Evolutionary conservation across 495 filamentous ascomycete species (phyloP).

Genomic region (Cryomyces minteri): DNA sequence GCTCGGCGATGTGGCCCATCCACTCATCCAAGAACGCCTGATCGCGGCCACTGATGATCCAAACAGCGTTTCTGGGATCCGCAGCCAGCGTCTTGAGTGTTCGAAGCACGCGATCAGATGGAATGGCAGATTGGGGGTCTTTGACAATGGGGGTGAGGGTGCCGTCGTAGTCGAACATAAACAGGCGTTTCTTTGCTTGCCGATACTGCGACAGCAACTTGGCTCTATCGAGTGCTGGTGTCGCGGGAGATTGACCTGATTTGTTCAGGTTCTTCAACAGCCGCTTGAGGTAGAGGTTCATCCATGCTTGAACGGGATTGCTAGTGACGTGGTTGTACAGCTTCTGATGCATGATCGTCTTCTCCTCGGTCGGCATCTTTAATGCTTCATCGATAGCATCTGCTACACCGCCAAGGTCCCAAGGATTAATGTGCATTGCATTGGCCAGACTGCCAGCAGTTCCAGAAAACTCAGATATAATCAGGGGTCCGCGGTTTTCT

Average conservation of each 20-base stretch:
- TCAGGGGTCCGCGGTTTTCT: slow-evolving; percentile 64
- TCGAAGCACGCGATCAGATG: slow-evolving; percentile 60
- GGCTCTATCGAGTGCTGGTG: slow-evolving; percentile 59
- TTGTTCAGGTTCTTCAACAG: slow-evolving; percentile 62
- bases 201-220: slow-evolving; percentile 53
- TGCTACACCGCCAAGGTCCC: slow-evolving; percentile 70
- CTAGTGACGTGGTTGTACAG: slow-evolving; percentile 71
- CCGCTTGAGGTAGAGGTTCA: slow-evolving; percentile 50
- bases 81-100: slow-evolving; percentile 63
- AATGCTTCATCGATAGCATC: slow-evolving; percentile 61
- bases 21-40: slow-evolving; percentile 74
- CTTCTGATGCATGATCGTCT: slow-evolving; percentile 34
- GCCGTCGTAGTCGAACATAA: slow-evolving; percentile 98
- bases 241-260: slow-evolving; percentile 53
- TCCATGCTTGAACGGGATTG: slow-evolving; percentile 73
- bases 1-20: slow-evolving; percentile 64
- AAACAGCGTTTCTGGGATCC: slow-evolving; percentile 71
- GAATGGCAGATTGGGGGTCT: slow-evolving; percentile 72
- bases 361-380: slow-evolving; percentile 45
- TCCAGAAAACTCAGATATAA: slow-evolving; percentile 89
- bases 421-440: slow-evolving; percentile 89
- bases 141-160: slow-evolving; percentile 92
- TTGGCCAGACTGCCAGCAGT: slow-evolving; percentile 69
- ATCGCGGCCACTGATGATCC: slow-evolving; percentile 92
- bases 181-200: slow-evolving; percentile 52